Base-by-base conservation (phyloP, 441 rosid species). In the Caryocar brasiliense region DNA sequence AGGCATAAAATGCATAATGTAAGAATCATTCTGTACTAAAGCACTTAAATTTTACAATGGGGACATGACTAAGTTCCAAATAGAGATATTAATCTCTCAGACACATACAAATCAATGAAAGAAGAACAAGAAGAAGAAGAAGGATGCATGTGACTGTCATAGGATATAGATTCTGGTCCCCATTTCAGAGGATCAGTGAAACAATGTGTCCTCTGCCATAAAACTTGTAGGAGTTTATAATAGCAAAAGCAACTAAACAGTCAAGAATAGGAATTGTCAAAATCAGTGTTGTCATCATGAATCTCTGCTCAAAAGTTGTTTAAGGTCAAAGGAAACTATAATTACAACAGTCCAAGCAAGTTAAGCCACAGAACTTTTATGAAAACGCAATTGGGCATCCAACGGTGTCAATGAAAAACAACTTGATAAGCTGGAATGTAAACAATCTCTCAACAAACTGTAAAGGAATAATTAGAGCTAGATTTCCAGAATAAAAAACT, bases 401-500 rank as follows among this genome's bases (percentile, higher is more conserved):
- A 33, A 40, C 37, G 36, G 6, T 5, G 43, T 23, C 40, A 47
- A 30, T 18, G 22, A 23, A 51, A 59, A 21, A n/a, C 28, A 59
- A 14, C 33, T 2, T 24, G 25, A 21, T 34, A 52, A 52, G 9
- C 11, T 9, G 19, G 25, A 50, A n/a, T 13, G 15, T 17, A 24
- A 55, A 6, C 13, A n/a, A 10, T 13, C 43, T 15, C 11, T 4
- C 15, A 30, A 26, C 38, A 56, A 8, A 37, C 15, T 26, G 36
- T 6, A 20, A 55, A 38, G 34, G 48, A 51, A 43, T 26, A 33
- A 54, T 17, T 3, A 34, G 12, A 6, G 41, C 22, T 23, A 6
- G 4, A 32, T 26, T 12, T 58, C 15, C 49, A 11, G 25, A 34
- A 38, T 34, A 4, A 23, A 62, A 20, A 51, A 71, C 87, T 79